Percentiles rank a stretch among this genome's conserved stretches.
phyloP scores from a whole-genome alignment of 192 early-diverging fungal genomes.

The Gonapodya sp. region DNA sequence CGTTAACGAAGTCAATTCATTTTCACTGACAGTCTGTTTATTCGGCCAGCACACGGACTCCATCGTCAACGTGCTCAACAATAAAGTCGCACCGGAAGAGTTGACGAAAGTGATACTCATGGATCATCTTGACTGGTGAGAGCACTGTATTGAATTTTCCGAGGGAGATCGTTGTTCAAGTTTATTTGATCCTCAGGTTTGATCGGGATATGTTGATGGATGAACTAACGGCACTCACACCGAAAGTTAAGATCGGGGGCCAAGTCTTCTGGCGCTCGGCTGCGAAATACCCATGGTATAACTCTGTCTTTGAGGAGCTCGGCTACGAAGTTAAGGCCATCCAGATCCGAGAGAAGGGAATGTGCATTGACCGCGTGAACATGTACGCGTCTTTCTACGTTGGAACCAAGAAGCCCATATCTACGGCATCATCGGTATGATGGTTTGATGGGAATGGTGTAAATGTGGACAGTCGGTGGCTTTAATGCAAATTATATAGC shows the following conservation, averaged over 20 bases:
- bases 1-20: background rate
- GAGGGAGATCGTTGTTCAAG: background rate
- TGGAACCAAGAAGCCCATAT: background rate
- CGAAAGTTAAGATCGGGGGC: slow-evolving; percentile 48
- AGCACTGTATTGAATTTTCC: slow-evolving; percentile 7
- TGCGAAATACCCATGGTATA: slow-evolving; percentile 74
- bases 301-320: slow-evolving; percentile 54
- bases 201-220: slow-evolving; percentile 46
- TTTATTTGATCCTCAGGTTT: background rate
- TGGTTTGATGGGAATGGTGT: background rate
- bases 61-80: slow-evolving; percentile 55
- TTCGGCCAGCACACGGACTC: slow-evolving; percentile 56
- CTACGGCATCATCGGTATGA: background rate
- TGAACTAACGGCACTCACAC: slow-evolving; percentile 57
- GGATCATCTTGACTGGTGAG: slow-evolving; percentile 88
- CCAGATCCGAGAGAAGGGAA: slow-evolving; percentile 55
- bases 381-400: slow-evolving; percentile 55
- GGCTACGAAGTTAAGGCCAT: slow-evolving; percentile 60
- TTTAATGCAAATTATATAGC: background rate
- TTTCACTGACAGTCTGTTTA: background rate
- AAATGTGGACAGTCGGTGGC: background rate
- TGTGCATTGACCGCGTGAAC: slow-evolving; percentile 70
- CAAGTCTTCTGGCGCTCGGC: slow-evolving; percentile 74
- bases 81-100: slow-evolving; percentile 46
- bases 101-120: slow-evolving; percentile 68